Evolutionary conservation across 2,329 filamentous ascomycete species (phyloP).

Genomic region (Cordyceps cicadae): DNA sequence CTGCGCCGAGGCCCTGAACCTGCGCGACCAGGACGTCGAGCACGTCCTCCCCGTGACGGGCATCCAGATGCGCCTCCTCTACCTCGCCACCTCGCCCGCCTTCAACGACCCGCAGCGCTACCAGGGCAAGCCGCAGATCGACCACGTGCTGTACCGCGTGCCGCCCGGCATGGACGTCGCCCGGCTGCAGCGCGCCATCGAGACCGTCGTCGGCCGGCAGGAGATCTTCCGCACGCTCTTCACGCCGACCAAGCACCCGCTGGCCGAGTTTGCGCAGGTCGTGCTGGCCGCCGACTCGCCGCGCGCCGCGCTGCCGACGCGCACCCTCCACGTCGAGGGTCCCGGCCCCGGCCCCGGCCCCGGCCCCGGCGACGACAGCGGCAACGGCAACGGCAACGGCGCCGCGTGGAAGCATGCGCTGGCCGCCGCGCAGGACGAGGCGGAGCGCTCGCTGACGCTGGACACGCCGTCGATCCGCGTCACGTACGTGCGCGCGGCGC

Average conservation of each 20-base stretch:
- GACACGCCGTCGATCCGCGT: constrained; percentile 3
- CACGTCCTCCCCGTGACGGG: constrained; percentile 7
- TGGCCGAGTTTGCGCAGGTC: constrained; percentile 9
- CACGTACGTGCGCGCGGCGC: constrained; percentile 1
- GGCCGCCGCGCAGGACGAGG: background rate
- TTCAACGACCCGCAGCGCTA: constrained; percentile 6
- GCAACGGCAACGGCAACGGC: background rate
- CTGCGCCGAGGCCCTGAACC: background rate
- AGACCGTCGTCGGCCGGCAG: background rate
- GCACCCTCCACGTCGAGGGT: background rate
- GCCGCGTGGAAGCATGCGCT: background rate
- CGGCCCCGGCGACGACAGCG: too few relatives aligned
- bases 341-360: background rate
- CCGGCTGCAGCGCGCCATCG: constrained; percentile 11
- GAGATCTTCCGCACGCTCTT: constrained; percentile 14
- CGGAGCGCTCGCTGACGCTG: constrained; percentile 1
- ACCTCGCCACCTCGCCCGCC: background rate
- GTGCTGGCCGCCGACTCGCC: background rate
- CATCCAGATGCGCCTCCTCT: background rate
- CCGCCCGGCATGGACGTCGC: constrained; percentile 1
- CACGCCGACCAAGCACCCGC: constrained; percentile 3
- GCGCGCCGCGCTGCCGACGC: background rate
- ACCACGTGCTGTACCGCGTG: constrained; percentile 11
- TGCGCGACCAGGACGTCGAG: background rate
- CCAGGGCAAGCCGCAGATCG: constrained; percentile 6